Evolutionary conservation across 345 rosid genomes (phyloP), one percentile per base, ranked within the genome.

Genomic region (Erucastrum elatum): DNA sequence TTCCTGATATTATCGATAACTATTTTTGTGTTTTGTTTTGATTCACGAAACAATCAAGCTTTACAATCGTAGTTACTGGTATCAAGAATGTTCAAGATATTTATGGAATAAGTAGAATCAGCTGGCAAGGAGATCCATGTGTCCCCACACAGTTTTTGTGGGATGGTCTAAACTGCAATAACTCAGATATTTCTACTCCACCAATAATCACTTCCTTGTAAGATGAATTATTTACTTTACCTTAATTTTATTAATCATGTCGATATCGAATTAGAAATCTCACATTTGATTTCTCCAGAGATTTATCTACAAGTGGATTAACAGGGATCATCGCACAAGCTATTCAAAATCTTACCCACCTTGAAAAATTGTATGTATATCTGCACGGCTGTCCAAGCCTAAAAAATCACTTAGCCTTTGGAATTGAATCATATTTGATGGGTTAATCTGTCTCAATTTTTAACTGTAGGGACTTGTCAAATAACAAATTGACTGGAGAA

Each of bases 41-140:
- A 27, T 60, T 60, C 8, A 4, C 27, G 64, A 60, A 26, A 26
- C 11, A 1, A 59, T 11, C 16, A 60, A 10, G 33, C 64, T 60
- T 60, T 27, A 60, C 34, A 60, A 60, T 60, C 34, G 33, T 11
- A 60, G 64, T 26, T 26, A n/a, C 64, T 60, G 15, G 64, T 60
- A 60, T 60, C 64, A 60, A 60, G 64, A 67, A 15, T 16, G 58
- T 51, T 51, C 58, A 51, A 51, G 58, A 51, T 51, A n/a, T 15
- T 51, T 51, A 51, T 51, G 58, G 58, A 5, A 5, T 51, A n/a
- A 15, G 21, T 51, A 51, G 9, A 51, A 51, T 51, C 58, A 51
- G 58, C 2, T 51, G 58, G 58, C 58, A 51, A 51, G 58, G 58
- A 51, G 58, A 51, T 51, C 58, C 58, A 6, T 51, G 58, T 51